phyloP scores from a whole-genome alignment of 805 yeast genomes.

The Saturnispora mendoncae region DNA sequence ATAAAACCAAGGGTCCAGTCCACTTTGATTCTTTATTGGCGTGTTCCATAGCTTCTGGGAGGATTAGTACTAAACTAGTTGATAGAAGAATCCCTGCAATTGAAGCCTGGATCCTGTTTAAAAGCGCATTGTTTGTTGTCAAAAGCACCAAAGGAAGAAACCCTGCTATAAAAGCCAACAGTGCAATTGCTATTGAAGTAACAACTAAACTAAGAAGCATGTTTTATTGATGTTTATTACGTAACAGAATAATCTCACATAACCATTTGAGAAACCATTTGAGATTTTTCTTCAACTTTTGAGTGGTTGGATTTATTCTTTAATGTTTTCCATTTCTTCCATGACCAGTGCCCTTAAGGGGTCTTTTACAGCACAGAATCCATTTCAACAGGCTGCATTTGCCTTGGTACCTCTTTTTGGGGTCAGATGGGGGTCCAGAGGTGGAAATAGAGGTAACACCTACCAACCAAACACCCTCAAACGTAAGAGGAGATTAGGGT shows the following conservation, averaged over 20 bases:
- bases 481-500: slow-evolving; percentile 86
- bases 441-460: slow-evolving; percentile 87
- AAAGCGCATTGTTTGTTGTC: slow-evolving; percentile 1
- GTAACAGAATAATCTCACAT: too few species aligned
- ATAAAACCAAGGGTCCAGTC: slow-evolving; percentile 9
- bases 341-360: slow-evolving; percentile 1
- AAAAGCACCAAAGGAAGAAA: slow-evolving; percentile 9
- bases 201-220: not conserved
- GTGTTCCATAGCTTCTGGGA: slow-evolving; percentile 12
- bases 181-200: slow-evolving; percentile 8
- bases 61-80: slow-evolving; percentile 10
- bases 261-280: too few species aligned
- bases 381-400: not conserved
- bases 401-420: slow-evolving; percentile 8
- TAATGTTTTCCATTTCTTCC: not conserved
- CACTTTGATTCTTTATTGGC: not conserved
- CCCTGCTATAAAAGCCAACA: slow-evolving; percentile 11
- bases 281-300: not conserved
- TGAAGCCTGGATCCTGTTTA: slow-evolving; percentile 4
- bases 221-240: not conserved
- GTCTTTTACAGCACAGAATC: not conserved
- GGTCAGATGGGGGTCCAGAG: slow-evolving; percentile 35
- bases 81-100: slow-evolving; percentile 14
- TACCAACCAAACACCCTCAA: slow-evolving; percentile 89
- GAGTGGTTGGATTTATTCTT: too few species aligned